Evolutionary conservation across 140 eudicot species (phyloP).

Genomic region (Stevia rebaudiana): DNA sequence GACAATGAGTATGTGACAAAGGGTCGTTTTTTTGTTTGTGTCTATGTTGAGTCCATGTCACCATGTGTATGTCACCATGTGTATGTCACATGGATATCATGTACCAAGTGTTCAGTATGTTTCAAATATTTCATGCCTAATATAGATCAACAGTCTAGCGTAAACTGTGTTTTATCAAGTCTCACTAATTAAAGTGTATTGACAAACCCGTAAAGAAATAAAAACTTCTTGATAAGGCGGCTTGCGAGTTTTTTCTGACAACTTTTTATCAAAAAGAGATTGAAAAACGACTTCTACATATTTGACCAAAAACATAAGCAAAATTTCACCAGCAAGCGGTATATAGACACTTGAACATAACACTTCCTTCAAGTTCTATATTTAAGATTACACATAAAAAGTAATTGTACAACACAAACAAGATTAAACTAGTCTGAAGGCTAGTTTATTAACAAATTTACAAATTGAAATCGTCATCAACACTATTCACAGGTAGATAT

Average conservation of each 20-base stretch:
- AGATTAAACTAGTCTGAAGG: slow-evolving; percentile 15
- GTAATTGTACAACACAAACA: slow-evolving; percentile 11
- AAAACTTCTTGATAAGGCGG: too few relatives aligned
- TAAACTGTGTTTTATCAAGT: background rate
- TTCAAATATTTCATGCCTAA: background rate
- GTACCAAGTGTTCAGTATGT: slow-evolving; percentile 4
- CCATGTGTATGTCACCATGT: background rate
- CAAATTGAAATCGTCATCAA: slow-evolving; percentile 12
- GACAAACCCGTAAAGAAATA: too few relatives aligned
- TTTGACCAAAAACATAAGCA: background rate
- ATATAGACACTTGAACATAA: slow-evolving; percentile 1
- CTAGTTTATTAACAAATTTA: slow-evolving; percentile 33
- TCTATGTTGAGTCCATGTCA: too few relatives aligned
- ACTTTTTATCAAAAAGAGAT: background rate
- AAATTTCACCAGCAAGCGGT: background rate
- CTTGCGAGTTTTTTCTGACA: background rate
- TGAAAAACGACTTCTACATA: background rate
- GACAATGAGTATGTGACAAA: background rate
- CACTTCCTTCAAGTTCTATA: slow-evolving; percentile 9
- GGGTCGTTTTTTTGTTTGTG: background rate
- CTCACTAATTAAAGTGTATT: background rate
- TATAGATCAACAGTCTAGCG: background rate
- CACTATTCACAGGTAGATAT: slow-evolving; percentile 1
- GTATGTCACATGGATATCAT: slow-evolving; percentile 7
- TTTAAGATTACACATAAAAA: slow-evolving; percentile 6